Conservation (phyloP, 257 asterid species). For the Fraxinus excelsior region DNA sequence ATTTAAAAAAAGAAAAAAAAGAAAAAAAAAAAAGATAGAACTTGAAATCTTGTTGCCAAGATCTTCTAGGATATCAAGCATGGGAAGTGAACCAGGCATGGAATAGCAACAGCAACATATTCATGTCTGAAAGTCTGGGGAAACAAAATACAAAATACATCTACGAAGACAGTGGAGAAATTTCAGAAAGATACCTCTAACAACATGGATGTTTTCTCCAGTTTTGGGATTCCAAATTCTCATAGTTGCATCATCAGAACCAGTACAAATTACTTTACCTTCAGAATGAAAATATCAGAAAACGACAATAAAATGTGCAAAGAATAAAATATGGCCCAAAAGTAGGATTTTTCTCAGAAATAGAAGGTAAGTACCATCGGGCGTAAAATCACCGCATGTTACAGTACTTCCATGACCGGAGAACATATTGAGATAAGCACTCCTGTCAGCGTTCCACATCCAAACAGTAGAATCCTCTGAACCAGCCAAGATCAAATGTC, state of each 20-base stretch:
- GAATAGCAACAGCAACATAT: background rate
- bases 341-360: constrained; percentile 11
- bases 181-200: constrained; percentile 52
- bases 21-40: background rate
- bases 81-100: background rate
- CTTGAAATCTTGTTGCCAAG: background rate
- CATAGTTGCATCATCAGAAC: constrained; percentile 92
- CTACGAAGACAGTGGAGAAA: background rate
- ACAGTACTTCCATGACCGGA: constrained; percentile 74
- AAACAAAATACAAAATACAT: background rate
- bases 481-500: constrained; percentile 85
- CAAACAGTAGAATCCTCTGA: constrained; percentile 83
- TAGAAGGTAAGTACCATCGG: constrained; percentile 65
- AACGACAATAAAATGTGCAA: constrained; percentile 14
- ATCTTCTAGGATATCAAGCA: background rate
- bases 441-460: constrained; percentile 95
- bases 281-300: constrained; percentile 22
- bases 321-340: constrained; percentile 4
- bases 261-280: constrained; percentile 82
- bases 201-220: constrained; percentile 65
- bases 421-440: constrained; percentile 55
- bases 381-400: constrained; percentile 91
- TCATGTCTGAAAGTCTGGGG: background rate
- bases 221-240: constrained; percentile 83
- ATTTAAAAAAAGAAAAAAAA: background rate